These are phyloP conservation scores for Wolfiporia cocos DNA, from an alignment of 1,284 basidiomycete genomes.

Conservation along the genomic window DNA sequence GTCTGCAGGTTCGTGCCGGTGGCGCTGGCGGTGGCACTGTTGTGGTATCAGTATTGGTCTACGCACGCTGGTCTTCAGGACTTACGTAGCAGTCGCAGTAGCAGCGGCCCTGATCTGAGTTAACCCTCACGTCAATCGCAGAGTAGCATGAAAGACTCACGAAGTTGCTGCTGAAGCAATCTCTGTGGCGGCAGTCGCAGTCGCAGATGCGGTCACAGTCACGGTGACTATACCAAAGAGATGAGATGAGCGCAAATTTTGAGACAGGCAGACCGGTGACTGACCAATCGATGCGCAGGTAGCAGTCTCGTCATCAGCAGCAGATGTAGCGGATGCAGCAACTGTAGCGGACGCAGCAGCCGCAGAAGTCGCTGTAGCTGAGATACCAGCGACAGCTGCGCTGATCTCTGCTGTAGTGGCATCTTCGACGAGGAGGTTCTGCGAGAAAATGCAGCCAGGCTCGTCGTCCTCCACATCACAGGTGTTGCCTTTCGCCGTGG, in stretches of 20 bases:
- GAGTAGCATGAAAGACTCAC: constrained; percentile 11
- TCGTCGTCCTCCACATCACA: constrained; percentile 48
- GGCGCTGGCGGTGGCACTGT: constrained; percentile 1
- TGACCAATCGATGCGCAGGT: neutral
- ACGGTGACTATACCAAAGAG: constrained; percentile 5
- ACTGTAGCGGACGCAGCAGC: constrained; percentile 5
- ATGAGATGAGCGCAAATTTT: too few relatives aligned
- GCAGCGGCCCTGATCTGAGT: neutral
- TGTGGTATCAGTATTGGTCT: too few relatives aligned
- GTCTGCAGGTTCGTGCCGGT: constrained; percentile 43
- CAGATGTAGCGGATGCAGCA: constrained; percentile 10
- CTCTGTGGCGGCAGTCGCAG: constrained; percentile 13
- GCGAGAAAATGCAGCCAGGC: constrained; percentile 58
- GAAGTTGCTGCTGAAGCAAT: constrained; percentile 15
- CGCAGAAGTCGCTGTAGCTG: constrained; percentile 10
- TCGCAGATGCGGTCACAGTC: constrained; percentile 12
- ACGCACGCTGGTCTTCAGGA: too few relatives aligned
- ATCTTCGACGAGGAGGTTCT: constrained; percentile 52
- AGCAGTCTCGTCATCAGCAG: constrained; percentile 5
- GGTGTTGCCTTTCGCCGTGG: constrained; percentile 41
- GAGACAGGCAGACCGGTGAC: too few relatives aligned
- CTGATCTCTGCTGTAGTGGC: constrained; percentile 55
- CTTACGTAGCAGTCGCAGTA: constrained; percentile 1
- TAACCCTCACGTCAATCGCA: neutral
- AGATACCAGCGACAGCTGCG: constrained; percentile 38